Base-by-base conservation (phyloP, 2,329 filamentous ascomycete species). In the Verruconis gallopava region DNA sequence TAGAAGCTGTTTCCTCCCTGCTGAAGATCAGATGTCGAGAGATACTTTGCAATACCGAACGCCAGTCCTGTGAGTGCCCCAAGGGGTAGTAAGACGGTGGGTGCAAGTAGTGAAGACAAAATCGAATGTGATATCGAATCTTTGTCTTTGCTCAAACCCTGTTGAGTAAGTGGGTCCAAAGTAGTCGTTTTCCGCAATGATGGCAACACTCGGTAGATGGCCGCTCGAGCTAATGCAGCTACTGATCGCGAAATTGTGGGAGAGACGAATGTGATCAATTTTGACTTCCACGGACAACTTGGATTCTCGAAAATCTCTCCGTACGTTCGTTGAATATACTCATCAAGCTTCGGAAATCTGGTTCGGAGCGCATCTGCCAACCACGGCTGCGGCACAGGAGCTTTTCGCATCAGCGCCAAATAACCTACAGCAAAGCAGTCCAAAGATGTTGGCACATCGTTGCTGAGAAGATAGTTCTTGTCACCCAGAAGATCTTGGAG, bases 351-450 rank as follows among this genome's bases (percentile, higher is more conserved):
- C 14, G 56, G 56, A 46, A 62, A 65, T 44, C 74, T 72, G 17
- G 57, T 59, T 42, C 62, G 57, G 53, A 83, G 66, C 1, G 69
- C 68, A 39, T 75, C 69, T 44, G 65, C 63, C 4, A 82, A 60
- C 77, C 77, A 84, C 14, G 71, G 58, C 42, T 77, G 72, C 13
- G 77, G 74, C 17, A 82, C 55, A 5, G 71, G 60, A 1, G 78
- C 72, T 18, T 72, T 67, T 1, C 81, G 65, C 66, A 91, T 81
- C 38, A 95, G 63, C 2, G 76, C 71, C 25, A 96, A 65, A 56
- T 93, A 93, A 9, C 79, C 91, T 52, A 85, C 75, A 0, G 77
- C 79, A 37, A 95, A 59, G 55, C 84, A 94, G 59, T 95, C 88
- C 18, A 93, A 61, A 42, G 72, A 75, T 2, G 75, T 75, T 0